A percentile compares a stretch with the other conserved stretches of the same genome.
Evolutionary conservation across 176 grass and related monocot species (phyloP).

Genomic region (Eleusine coracana): DNA sequence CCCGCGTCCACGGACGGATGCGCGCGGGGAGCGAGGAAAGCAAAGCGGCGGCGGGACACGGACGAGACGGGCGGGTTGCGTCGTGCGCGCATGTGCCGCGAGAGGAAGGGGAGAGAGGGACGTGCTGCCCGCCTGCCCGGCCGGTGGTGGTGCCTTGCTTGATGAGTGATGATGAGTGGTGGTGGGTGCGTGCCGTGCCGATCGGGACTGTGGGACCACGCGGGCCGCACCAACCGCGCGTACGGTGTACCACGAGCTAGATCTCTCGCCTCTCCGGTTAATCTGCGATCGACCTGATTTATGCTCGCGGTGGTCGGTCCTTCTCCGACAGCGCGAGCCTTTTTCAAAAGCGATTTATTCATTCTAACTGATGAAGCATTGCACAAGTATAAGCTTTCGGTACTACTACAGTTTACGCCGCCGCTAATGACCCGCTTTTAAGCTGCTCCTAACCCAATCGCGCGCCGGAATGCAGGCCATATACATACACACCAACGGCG

Average conservation of each 20-base stretch:
- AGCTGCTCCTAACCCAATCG: not conserved
- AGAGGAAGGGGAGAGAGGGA: not conserved
- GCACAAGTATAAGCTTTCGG: not conserved
- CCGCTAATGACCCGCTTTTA: slow-evolving; percentile 3
- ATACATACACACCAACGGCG: too few relatives aligned
- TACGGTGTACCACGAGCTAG: not conserved
- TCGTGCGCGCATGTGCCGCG: slow-evolving; percentile 3
- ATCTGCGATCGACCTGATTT: not conserved
- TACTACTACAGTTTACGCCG: slow-evolving; percentile 12
- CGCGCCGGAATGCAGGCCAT: not conserved
- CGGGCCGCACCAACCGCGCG: not conserved
- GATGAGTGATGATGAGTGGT: not conserved
- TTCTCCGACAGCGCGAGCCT: slow-evolving; percentile 38
- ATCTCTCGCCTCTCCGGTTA: too few relatives aligned
- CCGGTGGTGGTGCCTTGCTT: not conserved
- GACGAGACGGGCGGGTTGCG: not conserved
- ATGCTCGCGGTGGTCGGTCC: slow-evolving; percentile 28
- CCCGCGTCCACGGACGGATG: slow-evolving; percentile 27
- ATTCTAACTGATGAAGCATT: not conserved
- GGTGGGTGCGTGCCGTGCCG: not conserved
- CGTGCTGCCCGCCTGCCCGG: not conserved
- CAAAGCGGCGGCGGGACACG: not conserved
- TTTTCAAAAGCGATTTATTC: not conserved
- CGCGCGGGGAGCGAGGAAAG: not conserved
- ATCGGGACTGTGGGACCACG: not conserved